Base-by-base conservation (phyloP, 129 eudicot species). In the Centella asiatica region DNA sequence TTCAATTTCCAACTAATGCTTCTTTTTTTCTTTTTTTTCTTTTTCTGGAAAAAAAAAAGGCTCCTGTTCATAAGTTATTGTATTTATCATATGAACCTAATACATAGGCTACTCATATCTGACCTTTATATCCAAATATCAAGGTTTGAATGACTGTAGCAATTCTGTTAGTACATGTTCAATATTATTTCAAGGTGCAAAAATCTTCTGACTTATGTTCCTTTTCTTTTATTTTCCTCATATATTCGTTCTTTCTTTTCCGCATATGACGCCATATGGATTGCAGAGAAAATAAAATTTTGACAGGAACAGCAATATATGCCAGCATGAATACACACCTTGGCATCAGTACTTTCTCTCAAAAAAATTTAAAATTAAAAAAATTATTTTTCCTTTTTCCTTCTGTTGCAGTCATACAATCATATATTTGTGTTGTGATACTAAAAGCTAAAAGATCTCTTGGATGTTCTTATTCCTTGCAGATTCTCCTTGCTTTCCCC, bases 321-420 rank as follows among this genome's bases (percentile, higher is more conserved):
- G 99, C 99, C 1, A 87, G 96, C 81, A 80, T 87, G 88, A 92
- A 87, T 72, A 87, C 99, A 45, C 99, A 92, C 71, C 96, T 92
- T 65, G 99, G 99, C 71, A 92, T 92, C 29, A 95, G 99, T 92
- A 87, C 69, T 85, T 66, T 70, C 39, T 13, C 29, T 32, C n/a
- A n/a, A n/a, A n/a, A n/a, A n/a, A n/a, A n/a, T n/a, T n/a, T n/a
- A n/a, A n/a, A 17, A 25, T 27, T 49, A 0, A 14, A 23, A 7
- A 6, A 4, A 14, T 1, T 32, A 0, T 57, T 6, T 2, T 32
- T 32, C 18, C 6, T 55, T 6, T 14, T 2, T 15, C 47, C 12
- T 14, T 13, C 47, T 14, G 13, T 8, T 57, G 24, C 51, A 46
- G 51, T 46, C 24, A 1, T 18, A 46, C 15, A 42, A 15, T 42